A percentile compares a stretch with the other conserved stretches of the same genome.
Conservation (phyloP, 306 rosid genomes). For the Prunus mume region DNA sequence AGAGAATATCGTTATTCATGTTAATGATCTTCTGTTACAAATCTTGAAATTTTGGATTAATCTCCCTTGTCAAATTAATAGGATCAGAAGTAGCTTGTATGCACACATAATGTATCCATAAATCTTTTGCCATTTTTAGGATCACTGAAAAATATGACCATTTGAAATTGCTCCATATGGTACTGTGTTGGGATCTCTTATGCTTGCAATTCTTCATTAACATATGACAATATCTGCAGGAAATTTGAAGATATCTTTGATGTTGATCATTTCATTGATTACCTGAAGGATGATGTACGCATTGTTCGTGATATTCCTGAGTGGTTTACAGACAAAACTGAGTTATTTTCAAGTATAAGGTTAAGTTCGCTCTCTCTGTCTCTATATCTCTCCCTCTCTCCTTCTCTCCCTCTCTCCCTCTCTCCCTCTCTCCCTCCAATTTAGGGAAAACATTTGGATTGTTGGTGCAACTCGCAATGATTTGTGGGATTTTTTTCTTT, state of each 20-base stretch:
- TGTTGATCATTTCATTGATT: conserved; percentile 95
- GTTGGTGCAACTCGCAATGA: conserved; percentile 31
- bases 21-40: not conserved
- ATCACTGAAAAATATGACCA: not conserved
- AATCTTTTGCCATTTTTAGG: not conserved
- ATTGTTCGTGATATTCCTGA: conserved; percentile 95
- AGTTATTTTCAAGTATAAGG: conserved; percentile 94
- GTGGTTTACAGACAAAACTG: conserved; percentile 97
- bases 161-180: not conserved
- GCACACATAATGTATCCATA: not conserved
- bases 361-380: conserved; percentile 27
- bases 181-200: conserved; percentile 16
- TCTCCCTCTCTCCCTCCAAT: conserved; percentile 4
- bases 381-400: conserved; percentile 12
- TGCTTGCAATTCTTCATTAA: conserved; percentile 1
- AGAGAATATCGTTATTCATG: not conserved
- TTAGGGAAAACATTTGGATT: not conserved
- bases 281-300: conserved; percentile 85
- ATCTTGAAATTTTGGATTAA: not conserved
- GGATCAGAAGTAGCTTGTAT: not conserved
- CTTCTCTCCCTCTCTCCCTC: not conserved
- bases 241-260: conserved; percentile 97
- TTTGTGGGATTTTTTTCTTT: conserved; percentile 32
- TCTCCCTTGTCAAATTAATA: not conserved
- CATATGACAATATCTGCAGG: conserved; percentile 49